Conservation (phyloP, 495 filamentous ascomycete species). For the Massariosphaeria phaeospora region DNA sequence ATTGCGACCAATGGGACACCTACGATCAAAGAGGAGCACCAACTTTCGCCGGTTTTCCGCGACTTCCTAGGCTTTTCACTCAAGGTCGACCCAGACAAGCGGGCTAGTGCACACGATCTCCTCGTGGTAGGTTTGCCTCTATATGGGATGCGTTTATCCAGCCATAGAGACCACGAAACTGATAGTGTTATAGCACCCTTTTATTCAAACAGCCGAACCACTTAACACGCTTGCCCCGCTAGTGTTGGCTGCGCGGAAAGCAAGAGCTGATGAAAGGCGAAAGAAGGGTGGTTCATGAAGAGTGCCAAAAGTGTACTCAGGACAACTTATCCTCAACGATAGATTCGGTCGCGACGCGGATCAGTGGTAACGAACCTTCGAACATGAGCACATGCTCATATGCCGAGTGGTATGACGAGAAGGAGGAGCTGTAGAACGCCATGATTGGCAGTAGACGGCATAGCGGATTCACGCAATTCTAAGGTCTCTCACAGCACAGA, state of each 20-base stretch:
- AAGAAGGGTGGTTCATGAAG: slow-evolving; percentile 39
- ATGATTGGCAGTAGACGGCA: not conserved
- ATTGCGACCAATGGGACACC: slow-evolving; percentile 98
- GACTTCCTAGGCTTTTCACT: slow-evolving; percentile 88
- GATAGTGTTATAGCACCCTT: slow-evolving; percentile 66
- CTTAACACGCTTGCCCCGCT: slow-evolving; percentile 74
- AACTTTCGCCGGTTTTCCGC: slow-evolving; percentile 71
- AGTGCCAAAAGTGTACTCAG: not conserved
- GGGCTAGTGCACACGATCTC: slow-evolving; percentile 88
- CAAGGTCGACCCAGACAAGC: slow-evolving; percentile 94
- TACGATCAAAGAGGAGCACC: slow-evolving; percentile 86
- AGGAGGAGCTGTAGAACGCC: slow-evolving; percentile 5
- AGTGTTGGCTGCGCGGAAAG: slow-evolving; percentile 77
- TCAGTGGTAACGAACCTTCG: slow-evolving; percentile 5
- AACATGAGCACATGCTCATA: slow-evolving; percentile 8
- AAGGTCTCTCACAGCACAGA: slow-evolving; percentile 3
- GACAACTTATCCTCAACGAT: slow-evolving; percentile 11
- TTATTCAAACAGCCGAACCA: slow-evolving; percentile 72
- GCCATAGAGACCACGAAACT: slow-evolving; percentile 25
- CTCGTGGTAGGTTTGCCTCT: slow-evolving; percentile 62
- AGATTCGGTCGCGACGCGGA: slow-evolving; percentile 10
- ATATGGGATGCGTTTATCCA: slow-evolving; percentile 8
- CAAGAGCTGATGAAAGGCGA: slow-evolving; percentile 77
- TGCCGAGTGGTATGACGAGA: slow-evolving; percentile 9
- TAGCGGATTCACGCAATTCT: not conserved